Percentiles rank a stretch among this genome's conserved stretches.
Evolutionary conservation across 352 stramenopile genomes (phyloP).

Genomic region (Phytophthora pseudosyringae): DNA sequence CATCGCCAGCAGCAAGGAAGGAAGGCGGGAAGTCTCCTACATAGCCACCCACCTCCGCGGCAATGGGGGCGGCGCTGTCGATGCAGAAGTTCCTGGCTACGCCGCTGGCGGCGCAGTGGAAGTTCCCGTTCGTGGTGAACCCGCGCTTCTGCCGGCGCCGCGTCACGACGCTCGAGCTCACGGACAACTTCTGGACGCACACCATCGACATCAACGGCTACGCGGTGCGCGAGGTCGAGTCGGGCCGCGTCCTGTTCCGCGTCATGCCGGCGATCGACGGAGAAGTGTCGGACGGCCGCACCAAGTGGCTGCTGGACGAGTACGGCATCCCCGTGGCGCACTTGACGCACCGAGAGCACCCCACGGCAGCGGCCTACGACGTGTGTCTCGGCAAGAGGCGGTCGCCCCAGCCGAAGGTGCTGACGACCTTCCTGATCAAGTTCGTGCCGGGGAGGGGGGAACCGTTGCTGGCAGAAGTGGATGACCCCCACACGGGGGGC

Average conservation of each 20-base stretch:
- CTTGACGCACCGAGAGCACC: slow-evolving; percentile 21
- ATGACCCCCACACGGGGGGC: slow-evolving; percentile 40
- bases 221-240: slow-evolving; percentile 37
- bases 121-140: slow-evolving; percentile 54
- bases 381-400: slow-evolving; percentile 47
- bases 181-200: slow-evolving; percentile 51
- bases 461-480: slow-evolving; percentile 40
- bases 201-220: slow-evolving; percentile 40
- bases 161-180: slow-evolving; percentile 42
- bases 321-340: slow-evolving; percentile 46
- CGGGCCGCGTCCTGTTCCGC: slow-evolving; percentile 37
- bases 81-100: slow-evolving; percentile 44
- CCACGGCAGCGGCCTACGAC: slow-evolving; percentile 33
- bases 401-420: slow-evolving; percentile 24
- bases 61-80: slow-evolving; percentile 34
- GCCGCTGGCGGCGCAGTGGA: slow-evolving; percentile 44
- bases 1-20: not conserved
- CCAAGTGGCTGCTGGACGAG: slow-evolving; percentile 52
- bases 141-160: slow-evolving; percentile 45
- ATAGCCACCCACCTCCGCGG: not conserved
- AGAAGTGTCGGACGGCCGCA: slow-evolving; percentile 25
- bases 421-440: slow-evolving; percentile 44
- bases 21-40: not conserved
- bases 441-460: slow-evolving; percentile 42
- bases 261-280: slow-evolving; percentile 37